Base-by-base conservation (phyloP, 2,329 filamentous ascomycete genomes). In the Tolypocladium cylindrosporum region DNA sequence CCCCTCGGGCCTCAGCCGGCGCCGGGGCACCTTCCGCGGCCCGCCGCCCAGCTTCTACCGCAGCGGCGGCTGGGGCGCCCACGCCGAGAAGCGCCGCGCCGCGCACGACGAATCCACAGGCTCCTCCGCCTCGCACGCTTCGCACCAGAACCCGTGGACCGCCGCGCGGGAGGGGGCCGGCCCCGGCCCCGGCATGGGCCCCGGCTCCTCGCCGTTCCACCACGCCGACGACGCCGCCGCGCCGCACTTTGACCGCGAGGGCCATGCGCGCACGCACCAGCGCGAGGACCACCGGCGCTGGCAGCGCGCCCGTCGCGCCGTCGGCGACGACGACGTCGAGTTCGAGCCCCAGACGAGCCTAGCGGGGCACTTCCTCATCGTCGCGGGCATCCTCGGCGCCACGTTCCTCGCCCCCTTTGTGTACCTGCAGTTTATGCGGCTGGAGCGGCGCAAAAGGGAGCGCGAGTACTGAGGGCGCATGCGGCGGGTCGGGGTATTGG, bases 21-120 rank as follows among this genome's bases (percentile, higher is more conserved):
- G 93, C 31, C 80, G 90, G 3, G 84, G 85, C 2, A 80, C 86
- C 5, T 97, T 95, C 72, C 83, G 83, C 24, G 93, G 93, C 0
- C 93, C 94, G 4, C 92, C 94, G 55, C 92, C 93, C 0, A 90
- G 85, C 62, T 97, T 97, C 75, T 97, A 91, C 72, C 82, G 87
- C 21, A 86, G 81, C 61, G 91, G 91, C 5, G 90, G 89, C 3
- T 95, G 91, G 81, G 90, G 89, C 54, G 71, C 75, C 3, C 82
- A 89, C 59, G 69, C 74, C 2, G 80, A 80, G 41, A 88, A 88
- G 73, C 72, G 85, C 42, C 72, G 74, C 57, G 77, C 78, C 41
- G 79, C 80, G 51, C 79, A 84, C 60, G 77, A 80, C 56, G 66
- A 72, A 52, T 68, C 69, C 60, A 75, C 65, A 65, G 71, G 55